Conservation (phyloP, 2,329 filamentous ascomycete genomes). For the Myriosclerotinia duriaeana region DNA sequence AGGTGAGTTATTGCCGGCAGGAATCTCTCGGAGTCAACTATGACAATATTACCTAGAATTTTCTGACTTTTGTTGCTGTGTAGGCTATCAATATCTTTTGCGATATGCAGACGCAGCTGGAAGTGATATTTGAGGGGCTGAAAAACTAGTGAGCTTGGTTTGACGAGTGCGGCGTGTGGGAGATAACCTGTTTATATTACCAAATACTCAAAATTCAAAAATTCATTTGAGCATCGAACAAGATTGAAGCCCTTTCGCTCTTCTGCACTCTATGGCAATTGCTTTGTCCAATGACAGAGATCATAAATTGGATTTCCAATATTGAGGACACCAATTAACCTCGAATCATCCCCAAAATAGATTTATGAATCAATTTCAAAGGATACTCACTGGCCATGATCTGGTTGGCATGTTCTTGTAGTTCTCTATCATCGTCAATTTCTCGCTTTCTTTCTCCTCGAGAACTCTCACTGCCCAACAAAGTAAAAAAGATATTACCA, state of each 20-base stretch:
- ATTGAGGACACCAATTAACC: not conserved
- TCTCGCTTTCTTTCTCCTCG: not conserved
- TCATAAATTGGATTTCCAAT: not conserved
- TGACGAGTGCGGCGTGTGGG: not conserved
- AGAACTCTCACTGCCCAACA: not conserved
- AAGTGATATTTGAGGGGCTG: slow-evolving; percentile 37
- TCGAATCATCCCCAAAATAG: not conserved
- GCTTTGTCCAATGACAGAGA: not conserved
- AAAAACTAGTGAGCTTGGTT: not conserved
- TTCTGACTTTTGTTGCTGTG: not conserved
- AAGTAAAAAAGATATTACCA: not conserved
- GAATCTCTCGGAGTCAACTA: too few species aligned
- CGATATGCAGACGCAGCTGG: slow-evolving; percentile 54
- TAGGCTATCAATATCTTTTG: slow-evolving; percentile 59
- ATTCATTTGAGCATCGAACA: not conserved
- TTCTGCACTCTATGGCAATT: not conserved
- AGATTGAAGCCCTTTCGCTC: not conserved
- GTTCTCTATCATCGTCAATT: not conserved
- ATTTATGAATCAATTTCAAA: not conserved
- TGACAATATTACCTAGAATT: too few species aligned
- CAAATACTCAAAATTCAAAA: not conserved
- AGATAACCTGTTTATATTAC: not conserved
- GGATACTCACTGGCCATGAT: not conserved
- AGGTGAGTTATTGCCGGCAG: slow-evolving; percentile 38
- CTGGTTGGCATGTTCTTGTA: not conserved